Conservation (phyloP, 345 rosid species). For the Aquilaria malaccensis region DNA sequence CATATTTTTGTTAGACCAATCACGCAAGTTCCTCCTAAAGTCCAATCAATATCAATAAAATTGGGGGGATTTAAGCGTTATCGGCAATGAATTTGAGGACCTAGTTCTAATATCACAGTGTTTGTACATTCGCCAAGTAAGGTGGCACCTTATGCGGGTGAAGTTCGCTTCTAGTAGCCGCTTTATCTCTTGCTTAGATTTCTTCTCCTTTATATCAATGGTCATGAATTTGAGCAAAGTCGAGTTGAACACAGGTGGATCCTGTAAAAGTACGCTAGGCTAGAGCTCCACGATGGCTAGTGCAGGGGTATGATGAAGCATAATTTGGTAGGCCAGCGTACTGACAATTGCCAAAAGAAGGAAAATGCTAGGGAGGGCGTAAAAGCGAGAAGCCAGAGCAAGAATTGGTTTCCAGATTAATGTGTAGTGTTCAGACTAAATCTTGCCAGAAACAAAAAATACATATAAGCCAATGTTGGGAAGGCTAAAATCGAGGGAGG, state of each 20-base stretch:
- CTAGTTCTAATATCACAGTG: slow-evolving; percentile 25
- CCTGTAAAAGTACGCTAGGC: slow-evolving; percentile 11
- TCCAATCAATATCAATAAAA: slow-evolving; percentile 66
- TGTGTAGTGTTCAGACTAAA: too few species aligned
- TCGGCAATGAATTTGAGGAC: slow-evolving; percentile 22
- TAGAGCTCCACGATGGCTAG: slow-evolving; percentile 26
- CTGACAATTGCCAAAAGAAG: slow-evolving; percentile 44
- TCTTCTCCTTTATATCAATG: slow-evolving; percentile 47
- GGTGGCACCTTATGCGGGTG: slow-evolving; percentile 35
- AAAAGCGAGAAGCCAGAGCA: too few species aligned
- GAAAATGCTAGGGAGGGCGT: slow-evolving; percentile 40
- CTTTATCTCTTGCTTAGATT: slow-evolving; percentile 51
- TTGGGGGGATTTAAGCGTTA: slow-evolving; percentile 44
- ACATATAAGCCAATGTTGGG: too few species aligned
- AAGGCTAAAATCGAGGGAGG: too few species aligned
- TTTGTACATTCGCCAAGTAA: slow-evolving; percentile 38
- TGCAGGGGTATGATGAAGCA: slow-evolving; percentile 29
- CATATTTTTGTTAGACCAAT: slow-evolving; percentile 53
- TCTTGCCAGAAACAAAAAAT: too few species aligned
- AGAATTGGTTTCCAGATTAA: too few species aligned
- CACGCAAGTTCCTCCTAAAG: slow-evolving; percentile 50
- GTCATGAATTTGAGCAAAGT: slow-evolving; percentile 65
- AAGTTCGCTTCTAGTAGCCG: slow-evolving; percentile 51
- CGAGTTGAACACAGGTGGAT: slow-evolving; percentile 40
- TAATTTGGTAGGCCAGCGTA: slow-evolving; percentile 44